A percentile compares a stretch with the other conserved stretches of the same genome.
Conservation (phyloP, 2,329 filamentous ascomycete species). For the Verticillium albo-atrum region DNA sequence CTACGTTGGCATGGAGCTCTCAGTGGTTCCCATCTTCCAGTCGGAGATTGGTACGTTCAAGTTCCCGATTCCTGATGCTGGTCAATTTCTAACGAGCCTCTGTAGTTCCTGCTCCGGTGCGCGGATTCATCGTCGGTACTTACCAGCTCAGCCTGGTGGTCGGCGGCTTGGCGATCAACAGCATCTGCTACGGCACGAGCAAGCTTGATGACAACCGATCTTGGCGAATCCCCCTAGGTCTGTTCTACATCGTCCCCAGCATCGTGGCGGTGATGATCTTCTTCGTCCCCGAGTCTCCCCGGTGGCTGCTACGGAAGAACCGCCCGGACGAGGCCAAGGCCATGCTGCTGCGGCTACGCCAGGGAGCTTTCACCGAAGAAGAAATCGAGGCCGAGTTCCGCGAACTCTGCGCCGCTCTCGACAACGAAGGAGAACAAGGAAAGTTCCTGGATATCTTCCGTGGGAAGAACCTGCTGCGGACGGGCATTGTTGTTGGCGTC, state of each 20-base stretch:
- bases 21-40: conserved; percentile 30
- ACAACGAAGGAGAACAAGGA: conserved; percentile 26
- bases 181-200: conserved; percentile 22
- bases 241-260: conserved; percentile 26
- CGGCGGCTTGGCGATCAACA: conserved; percentile 16
- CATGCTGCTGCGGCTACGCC: conserved; percentile 17
- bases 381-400: conserved; percentile 17
- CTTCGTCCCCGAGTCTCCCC: conserved; percentile 24
- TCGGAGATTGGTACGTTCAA: conserved; percentile 21
- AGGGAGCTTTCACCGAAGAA: conserved; percentile 16
- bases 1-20: conserved; percentile 34
- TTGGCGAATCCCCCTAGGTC: conserved; percentile 27
- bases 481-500: conserved; percentile 16
- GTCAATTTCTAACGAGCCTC: not conserved
- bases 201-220: conserved; percentile 20
- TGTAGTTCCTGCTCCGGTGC: conserved; percentile 19
- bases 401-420: conserved; percentile 14
- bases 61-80: not conserved
- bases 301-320: conserved; percentile 22
- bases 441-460: conserved; percentile 25
- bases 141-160: conserved; percentile 19
- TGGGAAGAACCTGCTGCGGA: conserved; percentile 18
- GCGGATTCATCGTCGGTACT: conserved; percentile 27
- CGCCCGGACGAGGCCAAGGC: conserved; percentile 22
- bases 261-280: conserved; percentile 19